Percentiles rank a stretch among this genome's conserved stretches.
Evolutionary conservation across 768 basidiomycete species (phyloP).

Genomic region (Saitozyma sp.): DNA sequence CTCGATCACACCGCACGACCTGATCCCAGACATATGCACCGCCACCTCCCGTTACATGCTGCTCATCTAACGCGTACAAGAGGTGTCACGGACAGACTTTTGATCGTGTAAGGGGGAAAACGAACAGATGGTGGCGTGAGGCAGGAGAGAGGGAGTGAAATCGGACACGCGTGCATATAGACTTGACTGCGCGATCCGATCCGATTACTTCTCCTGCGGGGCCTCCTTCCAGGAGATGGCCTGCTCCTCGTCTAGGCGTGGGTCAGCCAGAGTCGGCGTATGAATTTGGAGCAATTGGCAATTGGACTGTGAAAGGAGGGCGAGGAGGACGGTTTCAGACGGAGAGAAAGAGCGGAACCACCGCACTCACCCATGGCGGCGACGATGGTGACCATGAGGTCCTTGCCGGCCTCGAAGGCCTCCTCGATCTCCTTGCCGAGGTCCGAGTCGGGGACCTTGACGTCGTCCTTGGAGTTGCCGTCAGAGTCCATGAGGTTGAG

Average conservation of each 20-base stretch:
- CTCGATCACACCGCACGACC: too few species aligned
- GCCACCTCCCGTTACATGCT: too few species aligned
- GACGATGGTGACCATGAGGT: slow-evolving; percentile 65
- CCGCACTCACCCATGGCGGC: slow-evolving; percentile 67
- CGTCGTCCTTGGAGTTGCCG: slow-evolving; percentile 84
- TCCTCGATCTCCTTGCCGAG: slow-evolving; percentile 69
- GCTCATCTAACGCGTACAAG: too few species aligned
- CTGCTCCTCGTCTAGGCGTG: slow-evolving; percentile 69
- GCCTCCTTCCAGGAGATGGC: slow-evolving; percentile 88
- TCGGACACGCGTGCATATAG: too few species aligned
- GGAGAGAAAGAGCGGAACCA: not conserved
- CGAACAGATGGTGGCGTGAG: too few species aligned
- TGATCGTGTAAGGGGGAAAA: too few species aligned
- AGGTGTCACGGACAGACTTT: too few species aligned
- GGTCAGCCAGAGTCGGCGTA: slow-evolving; percentile 2
- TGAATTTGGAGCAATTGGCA: not conserved
- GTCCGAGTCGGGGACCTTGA: slow-evolving; percentile 83
- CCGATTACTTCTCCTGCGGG: slow-evolving; percentile 61
- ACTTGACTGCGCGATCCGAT: too few species aligned
- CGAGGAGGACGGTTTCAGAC: not conserved
- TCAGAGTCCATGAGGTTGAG: slow-evolving; percentile 89
- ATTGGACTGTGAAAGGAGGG: not conserved
- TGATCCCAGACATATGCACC: too few species aligned
- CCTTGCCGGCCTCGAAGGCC: slow-evolving; percentile 82
- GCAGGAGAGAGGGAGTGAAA: too few species aligned